phyloP scores from a whole-genome alignment of 2,329 filamentous ascomycete species.

The Shiraia sp. region DNA sequence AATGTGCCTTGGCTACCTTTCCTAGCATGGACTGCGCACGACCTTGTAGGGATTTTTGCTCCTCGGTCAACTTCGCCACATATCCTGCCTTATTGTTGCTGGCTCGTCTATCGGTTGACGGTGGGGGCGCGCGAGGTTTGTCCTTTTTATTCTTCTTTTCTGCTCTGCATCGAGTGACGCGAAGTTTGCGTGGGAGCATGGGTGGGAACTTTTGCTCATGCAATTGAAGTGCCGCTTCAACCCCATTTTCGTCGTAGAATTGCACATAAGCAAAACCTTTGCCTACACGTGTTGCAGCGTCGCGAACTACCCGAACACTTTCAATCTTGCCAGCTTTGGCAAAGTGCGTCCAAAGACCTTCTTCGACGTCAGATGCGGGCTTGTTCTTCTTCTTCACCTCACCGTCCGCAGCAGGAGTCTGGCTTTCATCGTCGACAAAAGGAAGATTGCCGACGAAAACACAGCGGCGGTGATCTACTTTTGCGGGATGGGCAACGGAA shows the following conservation, averaged over 20 bases:
- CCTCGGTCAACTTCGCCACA: slow-evolving; percentile 69
- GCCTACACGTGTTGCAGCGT: slow-evolving; percentile 86
- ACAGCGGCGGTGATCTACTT: slow-evolving; percentile 83
- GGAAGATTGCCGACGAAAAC: slow-evolving; percentile 96
- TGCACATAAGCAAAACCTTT: slow-evolving; percentile 99
- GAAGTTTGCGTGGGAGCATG: slow-evolving; percentile 84
- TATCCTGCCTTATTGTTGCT: slow-evolving; percentile 56
- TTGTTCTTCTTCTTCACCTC: slow-evolving; percentile 69
- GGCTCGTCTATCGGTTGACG: slow-evolving; percentile 34
- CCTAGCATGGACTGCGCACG: slow-evolving; percentile 75
- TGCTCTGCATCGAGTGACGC: slow-evolving; percentile 84
- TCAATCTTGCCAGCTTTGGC: slow-evolving; percentile 80
- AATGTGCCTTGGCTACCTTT: slow-evolving; percentile 65
- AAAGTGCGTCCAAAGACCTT: slow-evolving; percentile 88
- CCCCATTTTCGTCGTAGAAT: slow-evolving; percentile 82
- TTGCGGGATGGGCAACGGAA: slow-evolving; percentile 82
- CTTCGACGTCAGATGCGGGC: slow-evolving; percentile 82
- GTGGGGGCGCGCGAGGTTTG: slow-evolving; percentile 31
- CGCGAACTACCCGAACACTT: slow-evolving; percentile 88
- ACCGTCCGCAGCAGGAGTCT: slow-evolving; percentile 64
- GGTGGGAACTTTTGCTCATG: slow-evolving; percentile 93
- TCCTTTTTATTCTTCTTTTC: slow-evolving; percentile 44
- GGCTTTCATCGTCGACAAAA: slow-evolving; percentile 90
- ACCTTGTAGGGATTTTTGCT: slow-evolving; percentile 72
- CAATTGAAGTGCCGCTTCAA: slow-evolving; percentile 87